Evolutionary conservation across 345 rosid genomes (phyloP).

Genomic region (Salix brachista): DNA sequence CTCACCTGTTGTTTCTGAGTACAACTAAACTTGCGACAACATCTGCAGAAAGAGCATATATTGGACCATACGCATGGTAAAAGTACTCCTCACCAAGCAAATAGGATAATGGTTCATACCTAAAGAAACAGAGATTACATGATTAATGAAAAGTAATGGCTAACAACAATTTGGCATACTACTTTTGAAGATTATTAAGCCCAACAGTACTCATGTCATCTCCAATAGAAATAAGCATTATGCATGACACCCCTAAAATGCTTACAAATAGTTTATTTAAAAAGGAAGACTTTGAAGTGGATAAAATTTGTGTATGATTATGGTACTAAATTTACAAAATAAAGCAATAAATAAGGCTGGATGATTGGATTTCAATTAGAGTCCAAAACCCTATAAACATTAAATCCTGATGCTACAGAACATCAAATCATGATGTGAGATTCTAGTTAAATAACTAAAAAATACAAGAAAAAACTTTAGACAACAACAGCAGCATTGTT

Average conservation of each 20-base stretch:
- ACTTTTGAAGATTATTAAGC: not conserved
- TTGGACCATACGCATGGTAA: slow-evolving; percentile 91
- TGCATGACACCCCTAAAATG: not conserved
- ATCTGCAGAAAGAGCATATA: slow-evolving; percentile 88
- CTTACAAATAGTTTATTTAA: not conserved
- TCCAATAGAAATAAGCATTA: not conserved
- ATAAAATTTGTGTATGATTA: not conserved
- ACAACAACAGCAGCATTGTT: not conserved
- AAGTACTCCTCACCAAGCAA: slow-evolving; percentile 87
- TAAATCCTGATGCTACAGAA: not conserved
- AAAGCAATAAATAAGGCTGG: not conserved
- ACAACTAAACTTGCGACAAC: slow-evolving; percentile 77
- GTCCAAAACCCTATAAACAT: not conserved
- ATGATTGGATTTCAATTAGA: not conserved
- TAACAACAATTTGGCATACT: not conserved
- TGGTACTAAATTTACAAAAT: not conserved
- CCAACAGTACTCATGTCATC: not conserved
- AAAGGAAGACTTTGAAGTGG: not conserved
- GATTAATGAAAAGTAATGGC: not conserved
- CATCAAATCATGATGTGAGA: not conserved
- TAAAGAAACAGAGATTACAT: slow-evolving; percentile 26
- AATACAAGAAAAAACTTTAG: not conserved
- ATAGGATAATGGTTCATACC: slow-evolving; percentile 78
- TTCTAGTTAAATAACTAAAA: not conserved
- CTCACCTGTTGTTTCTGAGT: slow-evolving; percentile 74